A percentile compares a stretch with the other conserved stretches of the same genome.
Conservation (phyloP, 805 yeast species). For the Metschnikowia orientalis region DNA sequence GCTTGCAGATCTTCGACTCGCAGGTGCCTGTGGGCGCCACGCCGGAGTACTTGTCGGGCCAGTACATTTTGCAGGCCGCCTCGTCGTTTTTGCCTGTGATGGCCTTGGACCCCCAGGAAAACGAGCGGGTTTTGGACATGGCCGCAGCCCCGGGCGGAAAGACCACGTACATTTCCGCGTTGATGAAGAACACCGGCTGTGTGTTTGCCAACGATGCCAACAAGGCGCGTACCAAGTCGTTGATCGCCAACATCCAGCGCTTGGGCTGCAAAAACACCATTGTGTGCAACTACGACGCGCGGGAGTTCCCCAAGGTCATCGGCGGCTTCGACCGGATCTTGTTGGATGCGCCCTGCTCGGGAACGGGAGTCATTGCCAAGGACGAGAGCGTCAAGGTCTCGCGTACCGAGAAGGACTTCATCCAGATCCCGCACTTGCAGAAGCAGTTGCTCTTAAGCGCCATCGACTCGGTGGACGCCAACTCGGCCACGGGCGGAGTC, state of each 20-base stretch:
- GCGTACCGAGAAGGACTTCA: slow-evolving; percentile 93
- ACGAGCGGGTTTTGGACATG: slow-evolving; percentile 95
- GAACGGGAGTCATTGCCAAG: slow-evolving; percentile 98
- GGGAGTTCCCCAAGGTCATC: slow-evolving; percentile 96
- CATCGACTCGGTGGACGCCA: slow-evolving; percentile 94
- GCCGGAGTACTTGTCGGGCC: slow-evolving; percentile 97
- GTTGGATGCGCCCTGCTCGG: slow-evolving; percentile 98
- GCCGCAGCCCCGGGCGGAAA: slow-evolving; percentile 99
- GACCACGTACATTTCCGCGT: slow-evolving; percentile 88
- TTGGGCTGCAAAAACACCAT: slow-evolving; percentile 94
- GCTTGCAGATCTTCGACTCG: slow-evolving; percentile 93
- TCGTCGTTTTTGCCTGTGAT: slow-evolving; percentile 95
- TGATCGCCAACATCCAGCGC: slow-evolving; percentile 96
- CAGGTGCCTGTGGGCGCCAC: slow-evolving; percentile 99
- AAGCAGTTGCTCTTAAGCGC: slow-evolving; percentile 91
- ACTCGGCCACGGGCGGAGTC: slow-evolving; percentile 86
- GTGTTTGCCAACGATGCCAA: slow-evolving; percentile 97
- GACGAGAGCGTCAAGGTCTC: slow-evolving; percentile 91
- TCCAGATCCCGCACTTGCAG: slow-evolving; percentile 94
- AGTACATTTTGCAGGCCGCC: slow-evolving; percentile 96
- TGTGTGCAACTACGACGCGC: slow-evolving; percentile 96
- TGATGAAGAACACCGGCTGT: slow-evolving; percentile 97
- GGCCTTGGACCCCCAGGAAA: slow-evolving; percentile 97
- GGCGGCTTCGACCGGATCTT: slow-evolving; percentile 96
- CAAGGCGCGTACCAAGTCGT: slow-evolving; percentile 91